Percentiles rank a stretch among this genome's conserved stretches.
phyloP scores from a whole-genome alignment of 1,284 basidiomycete species.

The Vanrija sp. region DNA sequence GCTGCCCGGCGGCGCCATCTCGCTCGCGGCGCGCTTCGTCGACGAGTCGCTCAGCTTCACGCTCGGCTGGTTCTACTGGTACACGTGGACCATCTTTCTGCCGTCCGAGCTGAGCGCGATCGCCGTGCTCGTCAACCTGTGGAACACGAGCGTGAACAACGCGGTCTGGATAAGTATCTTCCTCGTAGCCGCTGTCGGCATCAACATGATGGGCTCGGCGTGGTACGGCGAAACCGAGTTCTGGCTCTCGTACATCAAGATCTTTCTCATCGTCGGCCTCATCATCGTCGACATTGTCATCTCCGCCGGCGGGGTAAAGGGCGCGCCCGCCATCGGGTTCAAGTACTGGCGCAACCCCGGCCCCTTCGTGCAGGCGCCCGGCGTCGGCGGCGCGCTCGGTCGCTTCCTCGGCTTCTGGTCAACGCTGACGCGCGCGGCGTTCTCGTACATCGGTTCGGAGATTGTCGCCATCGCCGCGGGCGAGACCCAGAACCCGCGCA shows the following conservation, averaged over 20 bases:
- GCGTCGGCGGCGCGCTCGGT: constrained; percentile 51
- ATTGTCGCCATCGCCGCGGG: constrained; percentile 49
- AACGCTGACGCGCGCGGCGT: constrained; percentile 10
- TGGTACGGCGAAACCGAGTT: constrained; percentile 47
- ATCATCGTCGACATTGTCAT: constrained; percentile 62
- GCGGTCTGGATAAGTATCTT: constrained; percentile 70
- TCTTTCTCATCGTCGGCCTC: constrained; percentile 62
- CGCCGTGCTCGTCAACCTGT: constrained; percentile 69
- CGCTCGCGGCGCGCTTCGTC: constrained; percentile 57
- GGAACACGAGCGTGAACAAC: constrained; percentile 59
- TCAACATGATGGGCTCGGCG: constrained; percentile 1
- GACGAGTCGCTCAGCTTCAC: constrained; percentile 74
- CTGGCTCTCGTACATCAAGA: constrained; percentile 64
- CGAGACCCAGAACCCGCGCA: constrained; percentile 59
- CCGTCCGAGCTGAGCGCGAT: constrained; percentile 75
- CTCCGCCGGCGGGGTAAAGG: constrained; percentile 51
- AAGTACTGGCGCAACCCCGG: constrained; percentile 51
- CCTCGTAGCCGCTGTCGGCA: constrained; percentile 61
- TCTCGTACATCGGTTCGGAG: constrained; percentile 25
- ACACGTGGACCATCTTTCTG: constrained; percentile 62
- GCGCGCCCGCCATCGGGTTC: constrained; percentile 46
- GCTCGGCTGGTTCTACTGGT: constrained; percentile 80
- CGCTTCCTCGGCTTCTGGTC: constrained; percentile 25
- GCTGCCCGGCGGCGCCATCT: constrained; percentile 67
- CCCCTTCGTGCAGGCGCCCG: constrained; percentile 48